Evolutionary conservation across 495 filamentous ascomycete genomes (phyloP).

Genomic region (Penicillium antarcticum): DNA sequence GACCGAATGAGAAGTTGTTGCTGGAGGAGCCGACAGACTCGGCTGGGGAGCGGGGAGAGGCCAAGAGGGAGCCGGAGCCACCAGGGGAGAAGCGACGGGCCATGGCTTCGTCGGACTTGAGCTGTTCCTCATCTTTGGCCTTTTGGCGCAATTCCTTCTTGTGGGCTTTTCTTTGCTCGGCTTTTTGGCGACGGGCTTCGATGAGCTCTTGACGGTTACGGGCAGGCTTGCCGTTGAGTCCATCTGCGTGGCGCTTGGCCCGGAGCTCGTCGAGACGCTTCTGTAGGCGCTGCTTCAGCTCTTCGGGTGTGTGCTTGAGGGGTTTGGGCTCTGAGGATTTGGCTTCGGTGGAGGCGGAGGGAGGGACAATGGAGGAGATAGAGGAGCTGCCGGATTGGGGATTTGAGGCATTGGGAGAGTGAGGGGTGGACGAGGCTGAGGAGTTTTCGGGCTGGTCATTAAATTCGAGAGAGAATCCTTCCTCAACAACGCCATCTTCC

Average conservation of each 20-base stretch:
- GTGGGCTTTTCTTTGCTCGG: conserved; percentile 75
- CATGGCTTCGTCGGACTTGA: conserved; percentile 64
- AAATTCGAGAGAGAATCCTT: conserved; percentile 42
- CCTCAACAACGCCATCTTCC: conserved; percentile 39
- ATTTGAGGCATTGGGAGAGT: conserved; percentile 60
- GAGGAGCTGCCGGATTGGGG: conserved; percentile 65
- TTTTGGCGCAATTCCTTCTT: conserved; percentile 77
- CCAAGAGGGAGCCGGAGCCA: conserved; percentile 53
- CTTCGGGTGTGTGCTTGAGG: conserved; percentile 57
- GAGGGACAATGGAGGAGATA: conserved; percentile 64
- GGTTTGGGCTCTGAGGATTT: conserved; percentile 36
- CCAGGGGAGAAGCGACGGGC: conserved; percentile 51
- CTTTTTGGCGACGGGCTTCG: conserved; percentile 81
- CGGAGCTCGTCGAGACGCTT: conserved; percentile 80
- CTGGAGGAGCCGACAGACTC: conserved; percentile 37
- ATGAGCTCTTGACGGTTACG: conserved; percentile 84
- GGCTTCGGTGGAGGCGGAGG: conserved; percentile 38
- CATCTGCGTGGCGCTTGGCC: conserved; percentile 77
- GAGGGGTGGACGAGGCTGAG: conserved; percentile 51
- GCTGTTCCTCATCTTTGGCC: conserved; percentile 72
- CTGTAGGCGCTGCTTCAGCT: conserved; percentile 69
- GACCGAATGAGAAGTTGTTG: conserved; percentile 81
- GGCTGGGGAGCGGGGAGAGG: conserved; percentile 49
- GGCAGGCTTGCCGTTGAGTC: conserved; percentile 71
- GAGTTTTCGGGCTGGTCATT: conserved; percentile 39